These are phyloP conservation scores for Suhomyces panamericanus DNA, from an alignment of 1,139 yeast species.

Conservation along the genomic window DNA sequence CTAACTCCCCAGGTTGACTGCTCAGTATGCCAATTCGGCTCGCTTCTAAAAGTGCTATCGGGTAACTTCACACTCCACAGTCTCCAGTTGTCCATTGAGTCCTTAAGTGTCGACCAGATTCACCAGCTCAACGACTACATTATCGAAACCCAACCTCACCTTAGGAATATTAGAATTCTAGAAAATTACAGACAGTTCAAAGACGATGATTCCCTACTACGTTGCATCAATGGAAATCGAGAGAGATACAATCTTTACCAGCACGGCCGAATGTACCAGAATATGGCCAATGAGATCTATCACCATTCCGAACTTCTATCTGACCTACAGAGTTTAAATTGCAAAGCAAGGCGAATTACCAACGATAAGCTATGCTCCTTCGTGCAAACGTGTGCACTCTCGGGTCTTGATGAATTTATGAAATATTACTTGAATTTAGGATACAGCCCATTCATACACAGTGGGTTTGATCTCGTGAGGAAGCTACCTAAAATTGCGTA, in stretches of 20 bases:
- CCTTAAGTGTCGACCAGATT: conserved; percentile 15
- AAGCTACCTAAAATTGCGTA: conserved; percentile 4
- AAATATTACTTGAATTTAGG: conserved; percentile 15
- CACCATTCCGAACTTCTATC: conserved; percentile 11
- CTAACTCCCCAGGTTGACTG: conserved; percentile 22
- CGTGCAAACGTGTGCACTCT: conserved; percentile 7
- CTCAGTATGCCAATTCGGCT: conserved; percentile 19
- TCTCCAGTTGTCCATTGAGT: conserved; percentile 19
- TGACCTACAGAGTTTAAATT: conserved; percentile 8
- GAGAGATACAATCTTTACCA: conserved; percentile 18
- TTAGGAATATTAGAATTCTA: conserved; percentile 14
- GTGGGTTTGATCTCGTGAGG: conserved; percentile 13
- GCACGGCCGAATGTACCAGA: conserved; percentile 19
- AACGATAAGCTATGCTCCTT: conserved; percentile 19
- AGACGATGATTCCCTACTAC: conserved; percentile 14
- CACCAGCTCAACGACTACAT: conserved; percentile 13
- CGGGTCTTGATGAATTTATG: conserved; percentile 15
- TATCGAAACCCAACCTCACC: conserved; percentile 12
- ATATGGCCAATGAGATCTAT: conserved; percentile 11
- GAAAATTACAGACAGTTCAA: conserved; percentile 15
- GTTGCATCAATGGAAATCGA: conserved; percentile 15
- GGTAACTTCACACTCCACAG: conserved; percentile 14
- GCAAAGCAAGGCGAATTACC: conserved; percentile 2
- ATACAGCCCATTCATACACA: conserved; percentile 16
- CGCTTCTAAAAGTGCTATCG: conserved; percentile 11